Evolutionary conservation across 176 grass and related monocot species (phyloP).

Genomic region (Oryza longistaminata): DNA sequence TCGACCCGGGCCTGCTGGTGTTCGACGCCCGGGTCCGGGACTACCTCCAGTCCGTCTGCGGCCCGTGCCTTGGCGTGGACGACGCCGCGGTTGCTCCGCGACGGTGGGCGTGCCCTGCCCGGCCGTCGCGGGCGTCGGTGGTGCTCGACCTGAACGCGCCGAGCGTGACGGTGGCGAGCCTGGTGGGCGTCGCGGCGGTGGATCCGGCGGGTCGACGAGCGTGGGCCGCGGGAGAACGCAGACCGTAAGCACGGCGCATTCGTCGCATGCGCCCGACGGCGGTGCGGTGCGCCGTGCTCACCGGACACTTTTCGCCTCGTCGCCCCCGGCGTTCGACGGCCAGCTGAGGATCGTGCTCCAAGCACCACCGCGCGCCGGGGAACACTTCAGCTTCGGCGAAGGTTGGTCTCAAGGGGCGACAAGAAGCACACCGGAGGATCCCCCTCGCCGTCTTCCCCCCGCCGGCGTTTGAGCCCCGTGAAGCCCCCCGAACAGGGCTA

Average conservation of each 20-base stretch:
- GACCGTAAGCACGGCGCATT: slow-evolving; percentile 56
- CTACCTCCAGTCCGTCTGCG: slow-evolving; percentile 73
- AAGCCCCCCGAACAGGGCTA: neutral
- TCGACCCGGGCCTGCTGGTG: slow-evolving; percentile 15
- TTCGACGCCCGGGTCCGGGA: slow-evolving; percentile 56
- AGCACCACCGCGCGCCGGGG: slow-evolving; percentile 44
- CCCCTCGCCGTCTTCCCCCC: slow-evolving; percentile 63
- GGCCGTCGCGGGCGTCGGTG: slow-evolving; percentile 22
- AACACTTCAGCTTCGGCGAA: slow-evolving; percentile 74
- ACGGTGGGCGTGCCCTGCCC: slow-evolving; percentile 64
- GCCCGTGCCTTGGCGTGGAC: slow-evolving; percentile 67
- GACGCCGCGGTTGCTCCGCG: slow-evolving; percentile 48
- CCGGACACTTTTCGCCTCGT: slow-evolving; percentile 57
- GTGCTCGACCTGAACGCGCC: slow-evolving; percentile 80
- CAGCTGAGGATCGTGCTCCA: slow-evolving; percentile 56
- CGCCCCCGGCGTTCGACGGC: slow-evolving; percentile 46
- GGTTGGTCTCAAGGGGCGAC: slow-evolving; percentile 68
- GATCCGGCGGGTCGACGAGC: slow-evolving; percentile 56
- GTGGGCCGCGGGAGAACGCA: slow-evolving; percentile 55
- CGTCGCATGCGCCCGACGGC: slow-evolving; percentile 61
- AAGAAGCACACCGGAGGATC: slow-evolving; percentile 65
- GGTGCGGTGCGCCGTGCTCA: slow-evolving; percentile 55
- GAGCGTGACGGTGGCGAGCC: slow-evolving; percentile 73
- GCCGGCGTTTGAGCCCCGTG: slow-evolving; percentile 36
- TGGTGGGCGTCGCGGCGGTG: slow-evolving; percentile 67